Percentiles rank a stretch among this genome's conserved stretches.
Evolutionary conservation across 1,284 basidiomycete species (phyloP).

Genomic region (Boletus albobrunnescens): DNA sequence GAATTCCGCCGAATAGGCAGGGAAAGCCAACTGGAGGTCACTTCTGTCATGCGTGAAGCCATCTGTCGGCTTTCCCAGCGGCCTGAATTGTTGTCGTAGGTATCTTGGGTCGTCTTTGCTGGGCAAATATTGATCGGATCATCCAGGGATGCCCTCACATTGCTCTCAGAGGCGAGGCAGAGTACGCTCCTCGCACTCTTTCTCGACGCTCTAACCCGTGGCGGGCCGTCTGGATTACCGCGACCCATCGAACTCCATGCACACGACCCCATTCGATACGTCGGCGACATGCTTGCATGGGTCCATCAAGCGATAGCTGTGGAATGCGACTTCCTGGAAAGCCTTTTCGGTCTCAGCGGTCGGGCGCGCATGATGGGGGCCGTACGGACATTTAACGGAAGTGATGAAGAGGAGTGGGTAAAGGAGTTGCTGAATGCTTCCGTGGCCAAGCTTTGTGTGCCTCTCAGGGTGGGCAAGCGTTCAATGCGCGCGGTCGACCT

Average conservation of each 20-base stretch:
- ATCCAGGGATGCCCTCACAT: conserved; percentile 76
- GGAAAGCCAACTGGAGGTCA: conserved; percentile 79
- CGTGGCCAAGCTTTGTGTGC: conserved; percentile 81
- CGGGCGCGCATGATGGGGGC: no score
- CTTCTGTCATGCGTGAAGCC: conserved; percentile 65
- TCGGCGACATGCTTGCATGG: no score
- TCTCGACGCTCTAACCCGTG: conserved; percentile 72
- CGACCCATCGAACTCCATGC: conserved; percentile 95
- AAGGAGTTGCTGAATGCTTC: conserved; percentile 78
- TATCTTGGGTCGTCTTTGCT: no score
- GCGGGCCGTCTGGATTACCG: conserved; percentile 83
- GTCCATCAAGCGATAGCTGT: no score
- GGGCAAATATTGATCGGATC: no score
- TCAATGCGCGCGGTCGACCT: background rate
- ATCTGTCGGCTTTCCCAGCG: conserved; percentile 69
- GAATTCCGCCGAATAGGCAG: conserved; percentile 82
- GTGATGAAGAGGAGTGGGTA: conserved; percentile 79
- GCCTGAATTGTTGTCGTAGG: conserved; percentile 77
- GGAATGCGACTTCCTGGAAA: no score
- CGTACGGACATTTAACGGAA: conserved; percentile 50
- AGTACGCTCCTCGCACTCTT: conserved; percentile 77
- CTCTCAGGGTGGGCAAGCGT: conserved; percentile 62
- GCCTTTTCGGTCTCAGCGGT: no score
- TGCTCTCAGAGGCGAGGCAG: conserved; percentile 81
- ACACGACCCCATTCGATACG: no score